Evolutionary conservation across 495 filamentous ascomycete genomes (phyloP), one percentile per base, ranked within the genome.

Genomic region (Podospora didyma): DNA sequence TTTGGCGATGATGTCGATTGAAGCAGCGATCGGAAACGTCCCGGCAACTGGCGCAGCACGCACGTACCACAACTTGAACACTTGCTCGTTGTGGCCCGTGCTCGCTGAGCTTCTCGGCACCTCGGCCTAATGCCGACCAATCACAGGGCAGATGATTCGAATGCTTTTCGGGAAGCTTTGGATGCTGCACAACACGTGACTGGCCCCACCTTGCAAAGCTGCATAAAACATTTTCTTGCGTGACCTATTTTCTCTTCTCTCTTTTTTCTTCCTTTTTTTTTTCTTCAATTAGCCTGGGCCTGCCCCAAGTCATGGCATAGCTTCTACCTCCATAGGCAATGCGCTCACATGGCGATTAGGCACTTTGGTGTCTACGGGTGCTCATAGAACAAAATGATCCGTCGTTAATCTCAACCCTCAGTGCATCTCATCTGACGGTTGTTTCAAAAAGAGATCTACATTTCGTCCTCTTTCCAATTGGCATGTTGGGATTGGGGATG

Each of bases 371-470:
- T 67, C 64, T 59, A 59, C 56, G 72, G 67, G 61, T 65, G 69
- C 67, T 68, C 66, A 64, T 65, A 77, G 76, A 79, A 66, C 45
- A 74, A n/a, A 75, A 73, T 63, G 78, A 79, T 82, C 79, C 76
- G 73, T 82, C 79, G 78, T 82, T 82, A 82, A 82, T 82, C 79
- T 75, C 79, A 57, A 72, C 66, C 69, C 69, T 69, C 75, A 72
- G 71, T 70, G 63, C 63, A 54, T 73, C 77, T n/a, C 57, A 71
- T 80, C 75, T 79, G 75, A 71, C 69, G 66, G 60, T 69, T 71
- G 79, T 82, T 82, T 82, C 79, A 81, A 63, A 76, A 66, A 75
- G 75, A 75, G 79, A 82, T 80, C 79, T 78, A 82, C 75, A 82
- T 76, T 67, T 28, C 75, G 79, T 21, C 17, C 31, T 22, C 28